Evolutionary conservation across 2,329 filamentous ascomycete species (phyloP).

Genomic region (Aspergillus floridensis): DNA sequence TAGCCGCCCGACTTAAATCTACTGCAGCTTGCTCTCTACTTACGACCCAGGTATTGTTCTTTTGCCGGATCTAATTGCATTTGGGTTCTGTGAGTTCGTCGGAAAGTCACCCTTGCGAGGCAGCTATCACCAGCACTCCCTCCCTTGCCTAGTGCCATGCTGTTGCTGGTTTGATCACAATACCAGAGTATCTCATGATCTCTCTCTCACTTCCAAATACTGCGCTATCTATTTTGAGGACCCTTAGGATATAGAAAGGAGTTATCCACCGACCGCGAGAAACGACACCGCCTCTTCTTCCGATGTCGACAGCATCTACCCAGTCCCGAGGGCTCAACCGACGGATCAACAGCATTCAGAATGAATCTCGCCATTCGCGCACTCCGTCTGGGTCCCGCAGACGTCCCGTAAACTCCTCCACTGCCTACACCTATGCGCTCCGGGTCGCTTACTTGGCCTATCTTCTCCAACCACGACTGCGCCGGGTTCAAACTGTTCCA

Average conservation of each 20-base stretch:
- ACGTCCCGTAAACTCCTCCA: constrained; percentile 57
- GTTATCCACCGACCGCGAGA: neutral
- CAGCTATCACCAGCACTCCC: constrained; percentile 4
- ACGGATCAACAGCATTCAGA: constrained; percentile 48
- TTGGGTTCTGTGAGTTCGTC: neutral
- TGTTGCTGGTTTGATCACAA: constrained; percentile 26
- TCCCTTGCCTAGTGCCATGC: constrained; percentile 14
- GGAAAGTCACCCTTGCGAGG: neutral
- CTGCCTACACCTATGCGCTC: constrained; percentile 88
- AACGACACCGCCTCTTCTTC: constrained; percentile 15
- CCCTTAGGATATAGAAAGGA: neutral
- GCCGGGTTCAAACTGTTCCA: constrained; percentile 81
- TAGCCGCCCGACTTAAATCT: neutral
- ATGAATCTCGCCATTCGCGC: constrained; percentile 42
- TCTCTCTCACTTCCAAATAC: constrained; percentile 22
- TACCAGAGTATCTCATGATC: constrained; percentile 29
- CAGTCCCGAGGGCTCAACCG: constrained; percentile 46
- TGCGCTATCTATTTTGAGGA: constrained; percentile 25
- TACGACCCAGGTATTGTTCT: neutral
- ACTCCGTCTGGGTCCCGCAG: constrained; percentile 44
- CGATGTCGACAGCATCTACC: constrained; percentile 49
- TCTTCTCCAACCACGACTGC: constrained; percentile 84
- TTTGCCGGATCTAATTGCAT: neutral
- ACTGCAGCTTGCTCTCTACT: neutral
- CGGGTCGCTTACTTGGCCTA: constrained; percentile 90